A percentile compares a stretch with the other conserved stretches of the same genome.
Conservation (phyloP, 2,329 filamentous ascomycete genomes). For the Coniochaeta prunicola region DNA sequence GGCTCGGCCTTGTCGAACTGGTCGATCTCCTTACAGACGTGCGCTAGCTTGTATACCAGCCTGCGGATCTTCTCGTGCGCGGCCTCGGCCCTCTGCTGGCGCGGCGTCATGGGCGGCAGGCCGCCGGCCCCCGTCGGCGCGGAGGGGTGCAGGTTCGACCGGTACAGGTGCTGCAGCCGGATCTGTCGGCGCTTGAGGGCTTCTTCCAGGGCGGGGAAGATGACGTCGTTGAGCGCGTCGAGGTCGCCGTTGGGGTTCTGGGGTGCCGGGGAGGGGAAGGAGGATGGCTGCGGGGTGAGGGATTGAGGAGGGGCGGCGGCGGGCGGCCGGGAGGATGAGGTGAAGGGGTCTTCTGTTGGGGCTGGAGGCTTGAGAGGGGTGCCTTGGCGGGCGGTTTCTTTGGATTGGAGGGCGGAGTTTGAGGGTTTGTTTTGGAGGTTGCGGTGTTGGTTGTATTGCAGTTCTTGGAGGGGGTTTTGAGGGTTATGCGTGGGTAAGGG, state of each 20-base stretch:
- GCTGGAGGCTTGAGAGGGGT: background rate
- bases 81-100: constrained; percentile 60
- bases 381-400: constrained; percentile 10
- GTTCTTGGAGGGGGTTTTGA: constrained; percentile 10
- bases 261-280: constrained; percentile 51
- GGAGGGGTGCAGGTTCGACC: constrained; percentile 16
- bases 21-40: constrained; percentile 85
- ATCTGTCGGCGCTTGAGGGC: constrained; percentile 74
- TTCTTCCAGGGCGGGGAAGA: constrained; percentile 87
- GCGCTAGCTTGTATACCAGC: constrained; percentile 74
- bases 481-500: constrained; percentile 7
- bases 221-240: constrained; percentile 82
- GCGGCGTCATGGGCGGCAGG: constrained; percentile 44
- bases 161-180: constrained; percentile 46
- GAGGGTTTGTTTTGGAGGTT: constrained; percentile 11
- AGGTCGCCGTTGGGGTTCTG: constrained; percentile 60
- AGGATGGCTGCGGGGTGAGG: constrained; percentile 20
- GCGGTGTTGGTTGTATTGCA: constrained; percentile 18
- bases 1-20: constrained; percentile 77
- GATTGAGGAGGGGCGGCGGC: constrained; percentile 18
- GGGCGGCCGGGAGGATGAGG: constrained; percentile 11
- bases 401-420: constrained; percentile 11
- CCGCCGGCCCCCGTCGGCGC: constrained; percentile 26
- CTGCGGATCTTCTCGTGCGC: constrained; percentile 78
- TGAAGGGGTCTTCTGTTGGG: constrained; percentile 12